Conservation (phyloP, 306 rosid genomes). For the Coriaria nepalensis region DNA sequence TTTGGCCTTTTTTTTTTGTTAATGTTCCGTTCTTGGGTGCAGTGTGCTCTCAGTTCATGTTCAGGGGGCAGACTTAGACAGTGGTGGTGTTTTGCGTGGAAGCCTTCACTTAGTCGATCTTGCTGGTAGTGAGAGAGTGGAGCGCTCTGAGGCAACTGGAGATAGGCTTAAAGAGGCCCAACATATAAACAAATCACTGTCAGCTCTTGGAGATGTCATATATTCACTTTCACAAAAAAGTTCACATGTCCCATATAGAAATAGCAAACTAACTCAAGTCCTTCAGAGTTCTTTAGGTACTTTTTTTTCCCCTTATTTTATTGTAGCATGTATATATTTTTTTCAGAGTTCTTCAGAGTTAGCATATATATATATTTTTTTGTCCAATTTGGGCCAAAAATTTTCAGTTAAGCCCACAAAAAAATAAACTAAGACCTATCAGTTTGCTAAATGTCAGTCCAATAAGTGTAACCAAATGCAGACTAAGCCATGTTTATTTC, state of each 20-base stretch:
- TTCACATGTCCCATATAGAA: conserved; percentile 85
- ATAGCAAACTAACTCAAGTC: conserved; percentile 96
- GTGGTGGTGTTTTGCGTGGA: conserved; percentile 65
- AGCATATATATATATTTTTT: too few species aligned
- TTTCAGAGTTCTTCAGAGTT: too few species aligned
- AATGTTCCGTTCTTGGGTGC: conserved; percentile 16
- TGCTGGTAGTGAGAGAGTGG: conserved; percentile 97
- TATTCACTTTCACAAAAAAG: conserved; percentile 89
- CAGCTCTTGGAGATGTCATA: conserved; percentile 97
- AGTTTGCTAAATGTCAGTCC: too few species aligned
- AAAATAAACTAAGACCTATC: too few species aligned
- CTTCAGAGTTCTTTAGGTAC: conserved; percentile 96
- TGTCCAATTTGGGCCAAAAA: too few species aligned
- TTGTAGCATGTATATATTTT: too few species aligned
- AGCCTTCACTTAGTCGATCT: conserved; percentile 91
- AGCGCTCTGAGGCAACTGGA: conserved; percentile 94
- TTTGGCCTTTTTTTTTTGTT: conserved; percentile 3
- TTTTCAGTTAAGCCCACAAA: too few species aligned
- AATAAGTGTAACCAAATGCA: too few species aligned
- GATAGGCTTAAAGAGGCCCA: conserved; percentile 99
- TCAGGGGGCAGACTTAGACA: conserved; percentile 82
- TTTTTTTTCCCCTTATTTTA: conserved; percentile 4
- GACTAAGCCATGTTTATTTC: background rate
- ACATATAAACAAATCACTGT: conserved; percentile 87
- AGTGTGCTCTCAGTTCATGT: conserved; percentile 95